Conservation (phyloP, 1,284 basidiomycete species). For the Boletus semigastroideus region DNA sequence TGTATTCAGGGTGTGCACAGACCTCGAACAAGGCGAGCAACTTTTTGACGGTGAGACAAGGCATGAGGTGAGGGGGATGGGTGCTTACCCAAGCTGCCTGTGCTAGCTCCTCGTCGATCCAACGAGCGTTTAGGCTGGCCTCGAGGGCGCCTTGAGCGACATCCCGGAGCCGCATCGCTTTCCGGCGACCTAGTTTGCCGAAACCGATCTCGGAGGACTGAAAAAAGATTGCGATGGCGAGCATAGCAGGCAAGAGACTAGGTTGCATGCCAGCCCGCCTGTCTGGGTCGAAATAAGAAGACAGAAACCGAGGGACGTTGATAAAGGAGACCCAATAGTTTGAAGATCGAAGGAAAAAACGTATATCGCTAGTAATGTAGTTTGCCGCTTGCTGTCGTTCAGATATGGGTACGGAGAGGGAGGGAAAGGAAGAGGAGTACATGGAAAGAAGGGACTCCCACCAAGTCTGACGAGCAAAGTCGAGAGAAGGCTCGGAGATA, state of each 20-base stretch:
- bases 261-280: slow-evolving; percentile 62
- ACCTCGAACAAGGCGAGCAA: slow-evolving; percentile 70
- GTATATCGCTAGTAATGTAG: slow-evolving; percentile 56
- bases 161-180: slow-evolving; percentile 59
- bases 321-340: slow-evolving; percentile 74
- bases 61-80: slow-evolving; percentile 4
- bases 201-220: slow-evolving; percentile 63
- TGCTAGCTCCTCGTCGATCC: slow-evolving; percentile 69
- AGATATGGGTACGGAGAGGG: slow-evolving; percentile 37
- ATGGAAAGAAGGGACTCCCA: slow-evolving; percentile 68
- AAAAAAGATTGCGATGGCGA: slow-evolving; percentile 65
- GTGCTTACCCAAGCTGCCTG: slow-evolving; percentile 71
- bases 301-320: slow-evolving; percentile 66
- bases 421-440: slow-evolving; percentile 44
- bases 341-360: slow-evolving; percentile 60
- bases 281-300: slow-evolving; percentile 53
- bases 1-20: slow-evolving; percentile 63
- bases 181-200: slow-evolving; percentile 48
- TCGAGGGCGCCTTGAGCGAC: slow-evolving; percentile 70
- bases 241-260: slow-evolving; percentile 59
- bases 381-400: slow-evolving; percentile 47
- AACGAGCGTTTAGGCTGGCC: slow-evolving; percentile 64
- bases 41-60: slow-evolving; percentile 36
- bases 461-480: slow-evolving; percentile 71
- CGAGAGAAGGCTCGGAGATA: slow-evolving; percentile 54